Conservation (phyloP, 208 protist species). For the Porcisia hertigi region DNA sequence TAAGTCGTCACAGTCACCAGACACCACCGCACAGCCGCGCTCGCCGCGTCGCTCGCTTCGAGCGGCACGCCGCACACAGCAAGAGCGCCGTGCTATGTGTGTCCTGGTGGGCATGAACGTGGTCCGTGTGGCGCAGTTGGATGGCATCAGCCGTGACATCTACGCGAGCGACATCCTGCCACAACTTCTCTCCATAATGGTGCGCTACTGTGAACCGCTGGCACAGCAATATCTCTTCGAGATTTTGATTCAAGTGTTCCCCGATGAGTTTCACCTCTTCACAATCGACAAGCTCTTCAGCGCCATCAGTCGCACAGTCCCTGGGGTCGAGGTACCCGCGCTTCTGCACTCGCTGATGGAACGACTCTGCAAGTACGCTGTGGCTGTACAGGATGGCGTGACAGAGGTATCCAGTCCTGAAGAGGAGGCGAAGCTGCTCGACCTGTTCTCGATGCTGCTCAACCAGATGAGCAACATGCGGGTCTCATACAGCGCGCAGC, state of each 20-base stretch:
- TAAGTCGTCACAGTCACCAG: not conserved
- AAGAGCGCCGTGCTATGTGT: constrained; percentile 95
- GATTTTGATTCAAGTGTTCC: constrained; percentile 98
- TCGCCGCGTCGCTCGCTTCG: constrained; percentile 38
- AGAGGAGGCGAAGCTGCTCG: constrained; percentile 39
- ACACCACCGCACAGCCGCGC: constrained; percentile 2
- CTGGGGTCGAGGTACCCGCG: constrained; percentile 90
- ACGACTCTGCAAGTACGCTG: constrained; percentile 82
- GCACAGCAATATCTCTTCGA: constrained; percentile 99
- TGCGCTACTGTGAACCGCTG: constrained; percentile 95
- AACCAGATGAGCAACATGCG: constrained; percentile 41
- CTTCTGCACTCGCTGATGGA: constrained; percentile 91
- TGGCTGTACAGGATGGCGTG: constrained; percentile 38
- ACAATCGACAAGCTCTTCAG: constrained; percentile 91
- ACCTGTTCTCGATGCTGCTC: constrained; percentile 58
- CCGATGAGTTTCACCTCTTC: constrained; percentile 97
- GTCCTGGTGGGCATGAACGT: constrained; percentile 98
- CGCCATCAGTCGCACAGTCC: constrained; percentile 58
- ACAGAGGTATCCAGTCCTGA: constrained; percentile 33
- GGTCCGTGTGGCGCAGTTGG: constrained; percentile 95
- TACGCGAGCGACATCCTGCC: constrained; percentile 92
- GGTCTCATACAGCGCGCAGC: constrained; percentile 25
- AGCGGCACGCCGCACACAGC: constrained; percentile 63
- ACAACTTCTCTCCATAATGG: constrained; percentile 88
- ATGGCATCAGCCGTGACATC: constrained; percentile 90